phyloP scores from a whole-genome alignment of 2,329 filamentous ascomycete species.

The Coniosporium tulheliwenetii region DNA sequence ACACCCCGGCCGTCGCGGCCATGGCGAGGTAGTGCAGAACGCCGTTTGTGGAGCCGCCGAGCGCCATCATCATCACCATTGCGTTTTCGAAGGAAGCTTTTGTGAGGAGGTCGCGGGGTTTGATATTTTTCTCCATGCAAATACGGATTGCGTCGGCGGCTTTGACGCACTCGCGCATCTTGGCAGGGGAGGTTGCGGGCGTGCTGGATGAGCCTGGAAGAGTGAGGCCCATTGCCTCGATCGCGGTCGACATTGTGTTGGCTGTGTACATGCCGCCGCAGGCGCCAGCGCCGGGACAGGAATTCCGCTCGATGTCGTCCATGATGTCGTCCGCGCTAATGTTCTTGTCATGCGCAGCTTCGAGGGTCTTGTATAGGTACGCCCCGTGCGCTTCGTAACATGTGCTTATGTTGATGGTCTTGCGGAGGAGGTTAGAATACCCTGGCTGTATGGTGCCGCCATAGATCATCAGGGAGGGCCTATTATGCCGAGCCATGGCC shows the following conservation, averaged over 20 bases:
- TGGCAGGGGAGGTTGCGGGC: conserved; percentile 65
- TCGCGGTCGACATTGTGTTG: conserved; percentile 83
- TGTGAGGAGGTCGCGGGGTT: conserved; percentile 64
- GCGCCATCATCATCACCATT: conserved; percentile 74
- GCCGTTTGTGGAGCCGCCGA: conserved; percentile 82
- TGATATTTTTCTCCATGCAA: conserved; percentile 72
- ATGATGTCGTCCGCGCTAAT: conserved; percentile 64
- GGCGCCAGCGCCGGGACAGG: conserved; percentile 64
- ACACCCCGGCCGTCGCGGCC: conserved; percentile 68
- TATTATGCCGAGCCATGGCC: conserved; percentile 80
- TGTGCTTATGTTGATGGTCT: conserved; percentile 72
- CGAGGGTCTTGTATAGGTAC: conserved; percentile 59
- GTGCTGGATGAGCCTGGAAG: conserved; percentile 74
- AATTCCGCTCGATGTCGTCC: conserved; percentile 64
- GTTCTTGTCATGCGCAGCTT: conserved; percentile 51
- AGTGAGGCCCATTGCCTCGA: conserved; percentile 75
- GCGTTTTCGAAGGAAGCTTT: conserved; percentile 76
- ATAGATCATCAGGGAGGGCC: conserved; percentile 90
- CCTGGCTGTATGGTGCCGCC: conserved; percentile 82
- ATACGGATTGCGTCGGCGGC: conserved; percentile 62
- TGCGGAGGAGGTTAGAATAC: conserved; percentile 60
- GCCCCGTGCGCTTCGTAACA: conserved; percentile 83
- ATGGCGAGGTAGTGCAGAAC: conserved; percentile 83
- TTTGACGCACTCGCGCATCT: conserved; percentile 74
- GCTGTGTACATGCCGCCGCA: conserved; percentile 92